Base-by-base conservation (phyloP, 1,284 basidiomycete species). In the Meira nashicola region DNA sequence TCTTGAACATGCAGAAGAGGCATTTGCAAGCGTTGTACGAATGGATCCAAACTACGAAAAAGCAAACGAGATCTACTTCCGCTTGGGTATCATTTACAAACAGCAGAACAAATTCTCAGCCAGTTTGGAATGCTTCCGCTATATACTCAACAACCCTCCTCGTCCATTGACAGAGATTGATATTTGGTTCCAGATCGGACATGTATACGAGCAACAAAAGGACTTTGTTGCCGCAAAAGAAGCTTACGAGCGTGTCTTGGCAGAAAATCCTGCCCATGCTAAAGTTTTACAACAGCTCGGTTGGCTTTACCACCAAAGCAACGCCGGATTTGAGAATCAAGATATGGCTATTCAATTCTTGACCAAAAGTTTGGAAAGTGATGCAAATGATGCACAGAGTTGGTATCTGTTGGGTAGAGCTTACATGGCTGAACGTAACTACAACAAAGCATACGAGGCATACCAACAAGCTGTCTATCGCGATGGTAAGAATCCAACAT, bases 41-140 rank as follows among this genome's bases (percentile, higher is more conserved):
- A 97, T 97, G 92, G 93, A 97, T 80, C 90, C 91, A 38, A 92
- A 94, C 79, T 98, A 98, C 74, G 92, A 97, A 82, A 97, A 97
- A 83, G 90, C 92, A 44, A 97, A 98, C 79, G 95, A 98, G 78
- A 97, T 98, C 67, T 88, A 96, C 57, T 98, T 98, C 83, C 87
- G 94, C 23, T 85, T 98, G 6, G 95, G 95, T 39, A 98, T 98
- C 76, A 98, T 98, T 68, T 98, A 98, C 84, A 98, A 98, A 81
- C 93, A 97, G 76, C 94, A 97, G 79, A 86, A 88, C 76, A 96
- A 96, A 80, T 21, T 66, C 55, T 85, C 86, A 54, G 82, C 84
- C 63, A 65, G 82, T 79, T 55, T 68, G 39, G 68, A 69, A 46
- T 72, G 68, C 58, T 98, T 98, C 82, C 90, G 93, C 73, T 90